Base-by-base conservation (phyloP, 1,284 basidiomycete genomes). In the Boletus albobrunnescens region DNA sequence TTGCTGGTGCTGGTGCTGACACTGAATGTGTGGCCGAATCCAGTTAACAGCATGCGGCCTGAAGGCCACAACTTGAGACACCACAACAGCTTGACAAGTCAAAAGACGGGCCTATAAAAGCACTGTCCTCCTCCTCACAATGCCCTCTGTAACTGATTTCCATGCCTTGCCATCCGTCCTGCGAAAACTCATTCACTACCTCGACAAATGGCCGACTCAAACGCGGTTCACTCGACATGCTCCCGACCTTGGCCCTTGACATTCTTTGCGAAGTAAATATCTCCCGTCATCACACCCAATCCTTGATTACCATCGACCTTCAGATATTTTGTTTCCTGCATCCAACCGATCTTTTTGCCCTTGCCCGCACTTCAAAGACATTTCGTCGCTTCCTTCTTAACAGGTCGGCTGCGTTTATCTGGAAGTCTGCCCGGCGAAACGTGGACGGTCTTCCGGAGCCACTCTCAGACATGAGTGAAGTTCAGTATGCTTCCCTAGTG, bases 401-500 rank as follows among this genome's bases (percentile, higher is more conserved):
- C 9, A 51, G 47, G 19, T 48, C 56, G 2, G 23, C 57, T 4
- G 44, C 46, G 16, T 56, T 54, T 20, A 46, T 70, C 35, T 68
- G 69, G 67, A 54, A 42, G 17, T 53, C 56, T 37, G 54, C 67
- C 10, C 55, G 68, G 22, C 20, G 27, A 45, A 58, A 56, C 26
- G n/a, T 68, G 26, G 41, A 17, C 11, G 47, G 42, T 10, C 51
- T 69, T 23, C 69, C 68, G 3, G 64, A 68, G 8, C 60, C 54
- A 22, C 69, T 59, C 6, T 30, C 54, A 16, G 61, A 61, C 51
- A 36, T 70, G 43, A 63, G 43, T 28, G 69, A 69, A 43, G 31
- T 62, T 28, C 61, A 58, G 44, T 71, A 69, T 24, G 68, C 67
- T n/a, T 55, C 52, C 22, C 47, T 70, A 4, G 47, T 60, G 4